Evolutionary conservation across 192 early-diverging fungal genomes (phyloP).

Genomic region (Fimicolochytrium jonesii): DNA sequence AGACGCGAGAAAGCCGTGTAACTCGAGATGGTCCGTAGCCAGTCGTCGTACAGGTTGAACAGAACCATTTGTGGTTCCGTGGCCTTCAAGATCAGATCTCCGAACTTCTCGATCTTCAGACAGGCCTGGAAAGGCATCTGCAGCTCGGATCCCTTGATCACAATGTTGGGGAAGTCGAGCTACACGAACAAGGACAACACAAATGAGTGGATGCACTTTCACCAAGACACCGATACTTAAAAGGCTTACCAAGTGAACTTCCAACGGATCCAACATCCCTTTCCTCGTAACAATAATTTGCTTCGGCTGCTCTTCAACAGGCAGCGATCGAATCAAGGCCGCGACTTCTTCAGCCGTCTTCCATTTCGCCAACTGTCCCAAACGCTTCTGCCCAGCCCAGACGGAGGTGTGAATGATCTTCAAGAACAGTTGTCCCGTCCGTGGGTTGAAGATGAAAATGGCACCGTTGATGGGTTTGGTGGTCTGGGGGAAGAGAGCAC

Average conservation of each 20-base stretch:
- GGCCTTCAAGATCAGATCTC: conserved; percentile 95
- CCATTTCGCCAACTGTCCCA: conserved; percentile 99
- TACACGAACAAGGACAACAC: background rate
- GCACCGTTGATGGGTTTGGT: conserved; percentile 99
- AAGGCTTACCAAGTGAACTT: too few species aligned
- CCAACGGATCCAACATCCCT: conserved; percentile 99
- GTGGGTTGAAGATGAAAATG: conserved; percentile 98
- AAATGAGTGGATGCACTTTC: too few species aligned
- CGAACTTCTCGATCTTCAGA: conserved; percentile 98
- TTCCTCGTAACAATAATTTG: conserved; percentile 99
- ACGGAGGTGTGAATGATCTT: conserved; percentile 99
- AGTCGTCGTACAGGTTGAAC: conserved; percentile 87
- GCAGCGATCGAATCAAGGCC: conserved; percentile 95
- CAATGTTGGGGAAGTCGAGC: conserved; percentile 98
- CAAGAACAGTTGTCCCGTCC: conserved; percentile 96
- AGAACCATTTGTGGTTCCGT: conserved; percentile 95
- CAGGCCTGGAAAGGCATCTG: conserved; percentile 98
- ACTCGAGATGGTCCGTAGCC: conserved; percentile 89
- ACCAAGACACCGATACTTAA: too few species aligned
- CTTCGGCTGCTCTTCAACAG: conserved; percentile 99
- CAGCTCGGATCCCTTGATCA: conserved; percentile 95
- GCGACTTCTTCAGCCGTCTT: conserved; percentile 99
- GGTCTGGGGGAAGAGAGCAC: conserved; percentile 29
- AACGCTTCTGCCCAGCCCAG: conserved; percentile 98
- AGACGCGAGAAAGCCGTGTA: conserved; percentile 98